Conservation (phyloP, 2,329 filamentous ascomycete species). For the Incumbomyces lentus region DNA sequence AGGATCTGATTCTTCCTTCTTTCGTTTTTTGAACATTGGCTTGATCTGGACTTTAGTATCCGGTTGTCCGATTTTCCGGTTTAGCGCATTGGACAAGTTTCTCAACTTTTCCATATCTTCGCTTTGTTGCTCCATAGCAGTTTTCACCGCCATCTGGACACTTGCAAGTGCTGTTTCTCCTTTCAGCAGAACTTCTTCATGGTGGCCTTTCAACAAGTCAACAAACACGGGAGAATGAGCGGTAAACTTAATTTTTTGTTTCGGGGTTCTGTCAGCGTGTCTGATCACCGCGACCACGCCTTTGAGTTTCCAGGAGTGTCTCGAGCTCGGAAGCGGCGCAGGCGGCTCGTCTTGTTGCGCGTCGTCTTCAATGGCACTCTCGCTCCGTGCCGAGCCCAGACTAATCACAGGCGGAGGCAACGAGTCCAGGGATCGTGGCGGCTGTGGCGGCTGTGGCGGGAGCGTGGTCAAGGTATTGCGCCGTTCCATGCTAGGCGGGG, state of each 20-base stretch:
- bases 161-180: constrained; percentile 81
- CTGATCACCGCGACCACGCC: constrained; percentile 94
- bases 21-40: constrained; percentile 92
- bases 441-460: neutral
- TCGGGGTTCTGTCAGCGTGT: constrained; percentile 92
- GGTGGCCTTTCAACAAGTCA: constrained; percentile 83
- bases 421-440: neutral
- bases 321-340: constrained; percentile 56
- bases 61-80: constrained; percentile 86
- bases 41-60: constrained; percentile 99
- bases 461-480: neutral
- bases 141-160: constrained; percentile 76
- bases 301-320: constrained; percentile 96
- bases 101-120: constrained; percentile 85
- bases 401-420: constrained; percentile 7
- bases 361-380: constrained; percentile 19
- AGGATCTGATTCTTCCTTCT: constrained; percentile 24
- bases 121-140: constrained; percentile 64
- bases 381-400: constrained; percentile 8
- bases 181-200: constrained; percentile 90
- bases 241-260: constrained; percentile 99
- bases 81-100: constrained; percentile 71
- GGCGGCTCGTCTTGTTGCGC: constrained; percentile 22
- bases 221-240: constrained; percentile 97
- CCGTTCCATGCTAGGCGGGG: constrained; percentile 26